A percentile compares a stretch with the other conserved stretches of the same genome.
Conservation (phyloP, 2,329 filamentous ascomycete species). For the Aspergillus floridensis region DNA sequence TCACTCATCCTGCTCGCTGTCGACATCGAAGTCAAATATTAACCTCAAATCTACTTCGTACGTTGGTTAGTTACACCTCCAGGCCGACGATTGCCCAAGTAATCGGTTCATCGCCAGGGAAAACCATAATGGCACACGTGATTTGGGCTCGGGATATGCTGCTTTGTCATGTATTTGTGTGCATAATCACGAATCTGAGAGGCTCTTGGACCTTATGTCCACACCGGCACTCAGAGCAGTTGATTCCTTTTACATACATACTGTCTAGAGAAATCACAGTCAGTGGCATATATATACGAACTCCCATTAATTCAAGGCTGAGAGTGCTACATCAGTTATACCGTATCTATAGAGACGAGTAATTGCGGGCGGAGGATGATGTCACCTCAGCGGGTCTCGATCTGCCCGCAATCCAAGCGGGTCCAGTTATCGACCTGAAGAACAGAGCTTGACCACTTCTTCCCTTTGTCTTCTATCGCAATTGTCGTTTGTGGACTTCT, state of each 20-base stretch:
- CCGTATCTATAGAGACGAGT: no score
- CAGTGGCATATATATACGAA: no score
- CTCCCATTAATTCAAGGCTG: no score
- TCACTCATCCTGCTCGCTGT: neutral
- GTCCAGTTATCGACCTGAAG: neutral
- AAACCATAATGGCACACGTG: neutral
- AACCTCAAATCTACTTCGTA: neutral
- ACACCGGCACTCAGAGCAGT: no score
- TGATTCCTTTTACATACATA: no score
- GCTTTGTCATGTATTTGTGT: neutral
- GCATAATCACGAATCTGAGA: neutral
- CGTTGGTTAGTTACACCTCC: neutral
- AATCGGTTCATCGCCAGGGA: neutral
- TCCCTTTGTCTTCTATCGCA: neutral
- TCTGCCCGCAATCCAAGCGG: conserved; percentile 5
- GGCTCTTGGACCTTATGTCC: no score
- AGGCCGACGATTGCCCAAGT: neutral
- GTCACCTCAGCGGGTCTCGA: conserved; percentile 2
- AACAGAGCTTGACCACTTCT: neutral
- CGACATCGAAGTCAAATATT: neutral
- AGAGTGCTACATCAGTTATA: no score
- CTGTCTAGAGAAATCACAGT: no score
- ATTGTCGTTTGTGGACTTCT: neutral
- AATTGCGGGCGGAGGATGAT: neutral
- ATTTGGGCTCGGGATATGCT: neutral